Base-by-base conservation (phyloP, 495 filamentous ascomycete genomes). In the Neurospora africana region DNA sequence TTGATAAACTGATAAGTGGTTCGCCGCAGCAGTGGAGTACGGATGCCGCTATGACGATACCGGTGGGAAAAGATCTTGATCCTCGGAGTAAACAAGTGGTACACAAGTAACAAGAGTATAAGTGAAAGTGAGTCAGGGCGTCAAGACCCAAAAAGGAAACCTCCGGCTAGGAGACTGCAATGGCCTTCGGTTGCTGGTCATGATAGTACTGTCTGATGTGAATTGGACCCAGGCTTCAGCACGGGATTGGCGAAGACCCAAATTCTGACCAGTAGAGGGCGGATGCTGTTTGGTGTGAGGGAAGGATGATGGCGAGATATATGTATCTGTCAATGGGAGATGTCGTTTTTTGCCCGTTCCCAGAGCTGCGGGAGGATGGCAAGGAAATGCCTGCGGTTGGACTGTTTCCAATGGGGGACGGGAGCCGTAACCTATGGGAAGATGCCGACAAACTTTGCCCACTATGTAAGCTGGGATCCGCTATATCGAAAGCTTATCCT, bases 91-190 rank as follows among this genome's bases (percentile, higher is more conserved):
- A 65, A 65, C 53, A 65, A 33, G 53, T 65, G 53, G 53, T 65
- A 65, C 27, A 35, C 13, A 10, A 65, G 11, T 17, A 65, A 19
- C 67, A 15, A 58, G 40, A 43, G 41, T 27, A 53, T 8, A 65
- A 40, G 53, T 69, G n/a, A 71, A 39, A 21, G 68, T 41, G 70
- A 72, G 75, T 85, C 81, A 85, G 77, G 82, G 83, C 68, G 82
- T 84, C 75, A 83, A 78, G 69, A 83, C 82, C 82, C 82, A 82
- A 79, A 82, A 79, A 80, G 83, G 76, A 75, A 85, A 83, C 79
- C 85, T 88, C 86, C 85, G 84, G 76, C 81, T 80, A 81, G 85
- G 85, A 85, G 84, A 86, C 79, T 78, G 80, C 79, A 85, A 79
- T 75, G 82, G 82, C 72, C 80, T 81, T 80, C 80, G 83, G 81